These are phyloP conservation scores for Cyberlindnera euphorbiiphila DNA, from an alignment of 805 yeast species.

Conservation along the genomic window DNA sequence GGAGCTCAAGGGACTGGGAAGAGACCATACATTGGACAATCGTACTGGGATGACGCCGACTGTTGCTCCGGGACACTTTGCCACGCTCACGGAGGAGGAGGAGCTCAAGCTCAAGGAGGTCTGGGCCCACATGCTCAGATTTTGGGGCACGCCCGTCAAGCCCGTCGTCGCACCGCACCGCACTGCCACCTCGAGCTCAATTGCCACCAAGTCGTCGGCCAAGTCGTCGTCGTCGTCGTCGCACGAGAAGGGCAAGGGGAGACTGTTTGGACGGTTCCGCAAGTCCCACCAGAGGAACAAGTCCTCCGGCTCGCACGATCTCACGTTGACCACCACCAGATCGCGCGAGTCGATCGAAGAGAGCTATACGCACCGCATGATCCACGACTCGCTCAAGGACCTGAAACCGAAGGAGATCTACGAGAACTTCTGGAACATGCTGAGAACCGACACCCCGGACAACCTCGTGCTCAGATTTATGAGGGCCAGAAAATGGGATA, in stretches of 20 bases:
- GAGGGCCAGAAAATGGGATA: conserved; percentile 84
- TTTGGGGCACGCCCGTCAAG: conserved; percentile 47
- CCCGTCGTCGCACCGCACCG: conserved; percentile 12
- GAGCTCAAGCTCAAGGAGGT: conserved; percentile 63
- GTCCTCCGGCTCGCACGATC: conserved; percentile 14
- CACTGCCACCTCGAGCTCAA: conserved; percentile 9
- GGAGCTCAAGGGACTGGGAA: too few species aligned
- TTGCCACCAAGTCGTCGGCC: conserved; percentile 5
- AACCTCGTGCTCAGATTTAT: conserved; percentile 69
- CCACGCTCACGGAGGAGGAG: conserved; percentile 48
- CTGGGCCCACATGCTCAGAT: conserved; percentile 63
- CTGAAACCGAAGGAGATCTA: conserved; percentile 50
- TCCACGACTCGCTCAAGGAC: conserved; percentile 48
- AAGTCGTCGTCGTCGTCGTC: conserved; percentile 1
- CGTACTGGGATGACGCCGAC: conserved; percentile 11
- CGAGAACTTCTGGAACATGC: conserved; percentile 51
- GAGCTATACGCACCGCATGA: conserved; percentile 33
- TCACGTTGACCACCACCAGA: conserved; percentile 25
- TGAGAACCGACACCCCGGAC: conserved; percentile 80
- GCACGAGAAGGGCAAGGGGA: conserved; percentile 24
- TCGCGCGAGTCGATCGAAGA: conserved; percentile 30
- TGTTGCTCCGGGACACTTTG: conserved; percentile 40
- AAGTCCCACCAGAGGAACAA: conserved; percentile 15
- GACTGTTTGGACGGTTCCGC: conserved; percentile 25
- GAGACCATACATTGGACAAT: background rate